phyloP scores from a whole-genome alignment of 2,329 filamentous ascomycete genomes.

The Colletotrichum lindemuthianum region DNA sequence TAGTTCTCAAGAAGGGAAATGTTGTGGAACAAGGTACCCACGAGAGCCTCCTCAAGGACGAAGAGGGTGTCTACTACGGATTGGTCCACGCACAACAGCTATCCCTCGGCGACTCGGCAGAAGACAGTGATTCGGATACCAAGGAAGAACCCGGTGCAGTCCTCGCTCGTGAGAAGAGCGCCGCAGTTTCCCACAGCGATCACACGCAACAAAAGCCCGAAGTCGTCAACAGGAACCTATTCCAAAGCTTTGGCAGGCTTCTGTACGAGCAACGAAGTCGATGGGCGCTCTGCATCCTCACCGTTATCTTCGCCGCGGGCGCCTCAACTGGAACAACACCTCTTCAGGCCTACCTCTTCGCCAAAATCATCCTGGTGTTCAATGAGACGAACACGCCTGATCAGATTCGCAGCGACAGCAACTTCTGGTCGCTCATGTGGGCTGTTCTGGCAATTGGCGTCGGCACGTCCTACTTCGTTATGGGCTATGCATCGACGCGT shows the following conservation, averaged over 20 bases:
- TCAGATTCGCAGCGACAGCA: slow-evolving; percentile 52
- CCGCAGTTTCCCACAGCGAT: slow-evolving; percentile 48
- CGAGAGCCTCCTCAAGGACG: slow-evolving; percentile 70
- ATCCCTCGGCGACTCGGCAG: slow-evolving; percentile 59
- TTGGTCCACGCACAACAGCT: slow-evolving; percentile 73
- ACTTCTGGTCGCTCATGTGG: slow-evolving; percentile 76
- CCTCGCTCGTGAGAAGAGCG: slow-evolving; percentile 58
- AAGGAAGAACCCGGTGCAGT: slow-evolving; percentile 52
- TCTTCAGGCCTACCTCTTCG: slow-evolving; percentile 66
- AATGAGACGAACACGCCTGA: slow-evolving; percentile 43
- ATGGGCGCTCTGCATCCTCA: slow-evolving; percentile 61
- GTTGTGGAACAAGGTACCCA: slow-evolving; percentile 82
- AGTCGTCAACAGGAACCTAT: slow-evolving; percentile 53
- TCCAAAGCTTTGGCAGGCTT: slow-evolving; percentile 65
- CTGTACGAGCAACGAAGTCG: slow-evolving; percentile 65
- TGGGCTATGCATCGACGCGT: slow-evolving; percentile 55
- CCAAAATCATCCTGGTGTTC: slow-evolving; percentile 63
- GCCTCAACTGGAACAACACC: slow-evolving; percentile 55
- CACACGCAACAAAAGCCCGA: slow-evolving; percentile 44
- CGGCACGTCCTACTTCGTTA: slow-evolving; percentile 63
- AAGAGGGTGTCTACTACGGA: slow-evolving; percentile 72
- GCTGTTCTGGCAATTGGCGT: slow-evolving; percentile 64
- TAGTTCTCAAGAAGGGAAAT: slow-evolving; percentile 77
- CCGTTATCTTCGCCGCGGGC: slow-evolving; percentile 57
- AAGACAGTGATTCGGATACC: slow-evolving; percentile 47